phyloP scores from a whole-genome alignment of 805 yeast species.

The Debaryomyces tyrocola region DNA sequence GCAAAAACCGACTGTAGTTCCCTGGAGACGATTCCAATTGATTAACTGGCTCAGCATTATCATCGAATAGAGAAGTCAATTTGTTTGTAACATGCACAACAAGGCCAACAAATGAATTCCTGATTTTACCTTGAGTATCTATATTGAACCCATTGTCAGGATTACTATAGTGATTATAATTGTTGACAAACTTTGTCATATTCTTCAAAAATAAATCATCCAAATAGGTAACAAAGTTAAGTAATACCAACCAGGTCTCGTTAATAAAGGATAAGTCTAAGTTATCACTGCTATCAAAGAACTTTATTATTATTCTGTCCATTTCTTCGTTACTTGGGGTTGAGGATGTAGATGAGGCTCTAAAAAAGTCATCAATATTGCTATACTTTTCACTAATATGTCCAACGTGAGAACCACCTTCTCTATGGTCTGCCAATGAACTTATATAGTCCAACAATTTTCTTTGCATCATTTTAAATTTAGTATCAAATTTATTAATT shows the following conservation, averaged over 20 bases:
- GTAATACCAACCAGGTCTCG: constrained; percentile 44
- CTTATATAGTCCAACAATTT: constrained; percentile 36
- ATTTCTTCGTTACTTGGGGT: constrained; percentile 24
- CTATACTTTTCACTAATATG: constrained; percentile 41
- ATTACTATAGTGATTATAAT: constrained; percentile 34
- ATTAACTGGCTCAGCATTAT: constrained; percentile 19
- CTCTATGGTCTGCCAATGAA: constrained; percentile 29
- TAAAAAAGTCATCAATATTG: constrained; percentile 34
- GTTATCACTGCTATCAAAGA: constrained; percentile 39
- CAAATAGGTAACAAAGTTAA: constrained; percentile 34
- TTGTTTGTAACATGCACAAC: constrained; percentile 24
- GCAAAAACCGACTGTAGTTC: constrained; percentile 36
- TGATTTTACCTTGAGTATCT: constrained; percentile 30
- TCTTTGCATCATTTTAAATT: constrained; percentile 37
- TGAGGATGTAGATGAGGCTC: constrained; percentile 24
- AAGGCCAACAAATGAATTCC: constrained; percentile 24
- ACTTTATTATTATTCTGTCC: constrained; percentile 26
- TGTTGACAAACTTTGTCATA: constrained; percentile 35
- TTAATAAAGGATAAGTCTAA: constrained; percentile 41
- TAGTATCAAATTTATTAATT: constrained; percentile 32
- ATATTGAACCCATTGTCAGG: constrained; percentile 20
- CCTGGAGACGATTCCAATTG: constrained; percentile 38
- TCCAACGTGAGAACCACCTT: constrained; percentile 35
- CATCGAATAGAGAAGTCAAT: constrained; percentile 29
- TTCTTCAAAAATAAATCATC: constrained; percentile 29